Conservation (phyloP, 352 stramenopile species). For the Phytophthora pinifolia region DNA sequence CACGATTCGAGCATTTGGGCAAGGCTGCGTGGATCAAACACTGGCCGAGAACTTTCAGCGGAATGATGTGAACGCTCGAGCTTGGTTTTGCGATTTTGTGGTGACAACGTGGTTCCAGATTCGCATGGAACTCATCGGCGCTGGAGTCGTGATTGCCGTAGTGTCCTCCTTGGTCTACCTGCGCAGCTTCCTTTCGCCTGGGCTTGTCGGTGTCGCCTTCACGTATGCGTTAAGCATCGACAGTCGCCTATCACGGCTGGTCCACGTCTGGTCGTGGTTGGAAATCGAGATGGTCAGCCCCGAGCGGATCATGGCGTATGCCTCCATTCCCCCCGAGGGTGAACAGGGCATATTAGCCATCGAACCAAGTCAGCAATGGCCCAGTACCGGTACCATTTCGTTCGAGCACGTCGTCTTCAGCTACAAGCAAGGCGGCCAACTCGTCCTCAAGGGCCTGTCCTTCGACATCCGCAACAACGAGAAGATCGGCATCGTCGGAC, state of each 20-base stretch:
- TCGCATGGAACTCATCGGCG: slow-evolving; percentile 48
- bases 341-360: slow-evolving; percentile 11
- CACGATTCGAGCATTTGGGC: slow-evolving; percentile 41
- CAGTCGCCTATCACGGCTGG: slow-evolving; percentile 63
- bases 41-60: slow-evolving; percentile 24
- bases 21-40: slow-evolving; percentile 15
- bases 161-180: slow-evolving; percentile 42
- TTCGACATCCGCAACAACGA: slow-evolving; percentile 60
- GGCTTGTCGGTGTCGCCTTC: slow-evolving; percentile 83
- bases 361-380: slow-evolving; percentile 54
- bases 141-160: slow-evolving; percentile 34
- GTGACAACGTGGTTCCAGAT: slow-evolving; percentile 43
- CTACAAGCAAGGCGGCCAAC: slow-evolving; percentile 11
- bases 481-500: slow-evolving; percentile 85
- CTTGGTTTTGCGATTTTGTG: slow-evolving; percentile 33
- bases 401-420: slow-evolving; percentile 16
- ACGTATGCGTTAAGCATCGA: slow-evolving; percentile 87
- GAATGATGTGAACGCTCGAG: slow-evolving; percentile 31
- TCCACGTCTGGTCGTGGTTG: slow-evolving; percentile 30
- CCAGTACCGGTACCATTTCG: slow-evolving; percentile 52
- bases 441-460: slow-evolving; percentile 42
- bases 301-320: slow-evolving; percentile 53
- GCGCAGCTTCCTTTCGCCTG: slow-evolving; percentile 37
- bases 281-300: slow-evolving; percentile 50
- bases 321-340: slow-evolving; percentile 30